A percentile compares a stretch with the other conserved stretches of the same genome.
phyloP scores from a whole-genome alignment of 2,329 filamentous ascomycete genomes.

The Xylariales sp. region DNA sequence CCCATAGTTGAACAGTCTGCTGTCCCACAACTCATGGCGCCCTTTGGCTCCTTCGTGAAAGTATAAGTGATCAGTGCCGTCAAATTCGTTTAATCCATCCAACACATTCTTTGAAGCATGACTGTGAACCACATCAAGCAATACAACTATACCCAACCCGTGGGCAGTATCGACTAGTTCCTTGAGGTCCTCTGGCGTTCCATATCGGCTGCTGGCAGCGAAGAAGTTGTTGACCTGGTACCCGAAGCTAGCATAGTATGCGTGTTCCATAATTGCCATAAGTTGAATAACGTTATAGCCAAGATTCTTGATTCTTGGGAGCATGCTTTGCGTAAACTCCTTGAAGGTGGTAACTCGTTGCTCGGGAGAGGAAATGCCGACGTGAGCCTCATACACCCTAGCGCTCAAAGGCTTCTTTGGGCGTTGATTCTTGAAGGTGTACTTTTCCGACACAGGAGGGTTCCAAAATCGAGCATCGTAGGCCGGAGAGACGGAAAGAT shows the following conservation, averaged over 20 bases:
- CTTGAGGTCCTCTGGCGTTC: conserved; percentile 89
- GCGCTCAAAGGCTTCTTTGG: conserved; percentile 80
- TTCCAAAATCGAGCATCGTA: conserved; percentile 99
- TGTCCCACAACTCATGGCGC: conserved; percentile 91
- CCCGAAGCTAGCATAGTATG: conserved; percentile 98
- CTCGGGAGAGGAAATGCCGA: conserved; percentile 93
- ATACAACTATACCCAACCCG: conserved; percentile 80
- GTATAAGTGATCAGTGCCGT: conserved; percentile 91
- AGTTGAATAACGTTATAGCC: conserved; percentile 98
- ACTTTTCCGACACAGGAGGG: conserved; percentile 70
- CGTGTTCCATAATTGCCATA: conserved; percentile 99
- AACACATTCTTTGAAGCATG: conserved; percentile 97
- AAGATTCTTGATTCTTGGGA: conserved; percentile 82
- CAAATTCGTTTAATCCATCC: conserved; percentile 93
- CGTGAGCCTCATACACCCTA: conserved; percentile 98
- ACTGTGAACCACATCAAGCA: conserved; percentile 95
- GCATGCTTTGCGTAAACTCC: conserved; percentile 89
- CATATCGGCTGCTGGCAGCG: conserved; percentile 92
- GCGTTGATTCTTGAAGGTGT: conserved; percentile 77
- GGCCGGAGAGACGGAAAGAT: conserved; percentile 80
- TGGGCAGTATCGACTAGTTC: conserved; percentile 96
- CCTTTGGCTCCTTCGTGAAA: conserved; percentile 87
- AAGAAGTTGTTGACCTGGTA: conserved; percentile 99
- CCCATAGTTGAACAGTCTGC: conserved; percentile 94
- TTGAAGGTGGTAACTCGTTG: conserved; percentile 89